Conservation (phyloP, 139 green algal species). For the Chlamydomonas sp. region DNA sequence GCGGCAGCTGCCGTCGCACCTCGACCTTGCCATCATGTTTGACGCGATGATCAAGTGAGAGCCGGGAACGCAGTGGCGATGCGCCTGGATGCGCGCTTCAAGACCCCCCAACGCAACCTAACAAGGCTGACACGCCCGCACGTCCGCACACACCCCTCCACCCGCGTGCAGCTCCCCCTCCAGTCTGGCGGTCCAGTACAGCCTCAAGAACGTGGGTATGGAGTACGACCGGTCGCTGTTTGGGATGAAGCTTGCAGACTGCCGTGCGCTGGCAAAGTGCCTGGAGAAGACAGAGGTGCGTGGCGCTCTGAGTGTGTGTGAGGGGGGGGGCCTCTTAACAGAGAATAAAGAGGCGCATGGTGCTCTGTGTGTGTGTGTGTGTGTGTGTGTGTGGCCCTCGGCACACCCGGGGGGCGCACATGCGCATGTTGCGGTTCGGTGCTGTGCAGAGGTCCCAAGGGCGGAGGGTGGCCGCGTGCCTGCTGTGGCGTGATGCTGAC, state of each 20-base stretch:
- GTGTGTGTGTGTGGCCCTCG: too few relatives aligned
- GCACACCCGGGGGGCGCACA: too few relatives aligned
- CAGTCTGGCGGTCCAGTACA: conserved; percentile 57
- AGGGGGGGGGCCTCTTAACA: too few relatives aligned
- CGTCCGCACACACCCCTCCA: not conserved
- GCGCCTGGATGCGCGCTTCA: not conserved
- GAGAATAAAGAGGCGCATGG: too few relatives aligned
- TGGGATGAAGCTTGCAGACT: conserved; percentile 75
- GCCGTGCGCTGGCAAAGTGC: conserved; percentile 47
- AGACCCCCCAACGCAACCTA: not conserved
- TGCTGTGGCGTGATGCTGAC: too few relatives aligned
- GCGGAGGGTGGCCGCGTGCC: too few relatives aligned
- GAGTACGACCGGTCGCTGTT: conserved; percentile 73
- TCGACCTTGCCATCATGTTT: conserved; percentile 68
- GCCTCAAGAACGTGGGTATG: conserved; percentile 67
- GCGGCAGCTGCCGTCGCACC: conserved; percentile 65
- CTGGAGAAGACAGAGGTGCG: conserved; percentile 37
- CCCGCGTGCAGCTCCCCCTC: conserved; percentile 39
- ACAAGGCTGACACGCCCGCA: not conserved
- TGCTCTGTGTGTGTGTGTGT: too few relatives aligned
- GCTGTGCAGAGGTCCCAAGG: too few relatives aligned
- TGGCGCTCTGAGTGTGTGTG: not conserved
- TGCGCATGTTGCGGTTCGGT: too few relatives aligned
- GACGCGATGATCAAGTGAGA: conserved; percentile 55
- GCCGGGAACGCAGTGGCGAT: not conserved